phyloP scores from a whole-genome alignment of 768 basidiomycete species.

The Leccinum sublutescens region DNA sequence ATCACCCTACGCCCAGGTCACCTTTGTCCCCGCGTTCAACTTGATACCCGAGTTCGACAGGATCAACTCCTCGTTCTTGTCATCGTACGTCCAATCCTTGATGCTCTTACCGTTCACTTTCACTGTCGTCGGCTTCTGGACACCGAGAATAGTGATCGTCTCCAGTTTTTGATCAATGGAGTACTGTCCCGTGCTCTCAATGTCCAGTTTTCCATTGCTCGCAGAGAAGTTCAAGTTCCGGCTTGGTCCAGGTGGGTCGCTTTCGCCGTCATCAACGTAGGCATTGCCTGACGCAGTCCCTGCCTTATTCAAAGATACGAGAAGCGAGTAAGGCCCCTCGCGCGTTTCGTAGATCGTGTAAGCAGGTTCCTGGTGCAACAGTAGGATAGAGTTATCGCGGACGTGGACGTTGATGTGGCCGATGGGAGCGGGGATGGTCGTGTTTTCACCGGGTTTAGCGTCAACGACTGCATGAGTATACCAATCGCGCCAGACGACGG shows the following conservation, averaged over 20 bases:
- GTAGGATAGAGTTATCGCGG: conserved; percentile 63
- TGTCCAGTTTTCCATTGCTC: conserved; percentile 32
- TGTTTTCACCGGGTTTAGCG: conserved; percentile 38
- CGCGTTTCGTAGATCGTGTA: conserved; percentile 71
- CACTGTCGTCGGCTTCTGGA: conserved; percentile 41
- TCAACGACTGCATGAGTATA: conserved; percentile 61
- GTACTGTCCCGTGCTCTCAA: conserved; percentile 35
- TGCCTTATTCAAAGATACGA: conserved; percentile 50
- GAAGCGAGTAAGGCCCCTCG: conserved; percentile 57
- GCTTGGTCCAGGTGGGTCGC: conserved; percentile 53
- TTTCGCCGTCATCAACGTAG: conserved; percentile 71
- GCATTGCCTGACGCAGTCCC: conserved; percentile 57
- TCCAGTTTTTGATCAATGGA: conserved; percentile 44
- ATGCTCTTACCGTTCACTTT: conserved; percentile 37
- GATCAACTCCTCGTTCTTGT: conserved; percentile 41
- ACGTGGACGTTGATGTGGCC: conserved; percentile 76
- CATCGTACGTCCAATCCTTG: conserved; percentile 40
- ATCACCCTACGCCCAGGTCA: conserved; percentile 35
- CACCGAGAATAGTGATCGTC: conserved; percentile 59
- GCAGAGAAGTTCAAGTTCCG: conserved; percentile 46
- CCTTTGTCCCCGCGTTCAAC: conserved; percentile 38
- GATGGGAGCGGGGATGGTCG: conserved; percentile 63
- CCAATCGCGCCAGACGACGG: conserved; percentile 69
- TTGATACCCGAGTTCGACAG: conserved; percentile 37
- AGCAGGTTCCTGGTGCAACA: conserved; percentile 58